These are phyloP conservation scores for Paracorniculantispora psalliotae DNA, from an alignment of 2,329 filamentous ascomycete genomes.

Conservation along the genomic window DNA sequence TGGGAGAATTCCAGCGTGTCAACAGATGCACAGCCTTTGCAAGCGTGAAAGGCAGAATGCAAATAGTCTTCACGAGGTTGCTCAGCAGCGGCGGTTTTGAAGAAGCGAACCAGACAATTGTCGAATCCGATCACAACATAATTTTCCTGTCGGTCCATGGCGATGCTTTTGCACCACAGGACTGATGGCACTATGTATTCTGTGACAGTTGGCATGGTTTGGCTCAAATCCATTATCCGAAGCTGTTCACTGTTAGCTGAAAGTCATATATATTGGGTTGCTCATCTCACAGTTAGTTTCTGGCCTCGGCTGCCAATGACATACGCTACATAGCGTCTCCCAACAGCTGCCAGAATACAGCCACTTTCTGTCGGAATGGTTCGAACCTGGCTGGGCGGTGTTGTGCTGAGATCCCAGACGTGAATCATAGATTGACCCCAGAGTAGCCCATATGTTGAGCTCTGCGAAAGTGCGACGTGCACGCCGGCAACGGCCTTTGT, in stretches of 20 bases:
- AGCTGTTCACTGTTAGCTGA: conserved; percentile 23
- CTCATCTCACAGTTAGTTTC: conserved; percentile 32
- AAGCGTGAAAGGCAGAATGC: conserved; percentile 30
- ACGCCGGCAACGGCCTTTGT: conserved; percentile 29
- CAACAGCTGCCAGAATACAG: conserved; percentile 34
- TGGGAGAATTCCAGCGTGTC: conserved; percentile 37
- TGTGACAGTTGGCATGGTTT: conserved; percentile 26
- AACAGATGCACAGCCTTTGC: conserved; percentile 31
- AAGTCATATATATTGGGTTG: not conserved
- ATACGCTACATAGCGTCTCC: conserved; percentile 33
- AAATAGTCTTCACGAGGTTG: conserved; percentile 33
- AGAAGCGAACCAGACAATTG: conserved; percentile 35
- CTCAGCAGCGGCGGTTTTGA: conserved; percentile 29
- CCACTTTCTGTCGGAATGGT: conserved; percentile 32
- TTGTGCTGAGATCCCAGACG: conserved; percentile 34
- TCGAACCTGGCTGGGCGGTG: conserved; percentile 29
- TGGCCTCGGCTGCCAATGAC: conserved; percentile 37
- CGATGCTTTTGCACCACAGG: conserved; percentile 35
- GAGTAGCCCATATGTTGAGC: conserved; percentile 33
- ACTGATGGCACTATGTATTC: conserved; percentile 36
- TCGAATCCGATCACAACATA: conserved; percentile 37
- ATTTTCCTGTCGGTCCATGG: conserved; percentile 34
- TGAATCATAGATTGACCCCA: conserved; percentile 35
- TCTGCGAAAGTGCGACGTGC: conserved; percentile 33
- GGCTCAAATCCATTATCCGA: conserved; percentile 31